Evolutionary conservation across 805 yeast species (phyloP).

Genomic region (Spathaspora gorwiae): DNA sequence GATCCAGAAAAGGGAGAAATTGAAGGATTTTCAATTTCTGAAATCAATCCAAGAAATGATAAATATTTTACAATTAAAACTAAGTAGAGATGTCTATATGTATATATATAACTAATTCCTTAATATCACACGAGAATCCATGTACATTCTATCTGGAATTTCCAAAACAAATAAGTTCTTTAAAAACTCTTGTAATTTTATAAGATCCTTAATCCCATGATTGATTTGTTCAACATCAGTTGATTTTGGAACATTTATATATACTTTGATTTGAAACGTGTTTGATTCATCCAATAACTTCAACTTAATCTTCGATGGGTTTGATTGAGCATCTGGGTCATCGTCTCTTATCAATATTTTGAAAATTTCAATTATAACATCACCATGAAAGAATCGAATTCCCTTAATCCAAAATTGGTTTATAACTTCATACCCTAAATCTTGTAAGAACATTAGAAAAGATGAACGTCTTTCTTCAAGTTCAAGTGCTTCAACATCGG

Average conservation of each 20-base stretch:
- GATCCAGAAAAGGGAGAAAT: slow-evolving; percentile 21
- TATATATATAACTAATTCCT: background rate
- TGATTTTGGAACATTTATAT: slow-evolving; percentile 63
- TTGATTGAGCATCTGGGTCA: slow-evolving; percentile 18
- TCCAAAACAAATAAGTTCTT: slow-evolving; percentile 63
- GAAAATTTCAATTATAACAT: slow-evolving; percentile 56
- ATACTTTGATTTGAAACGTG: slow-evolving; percentile 57
- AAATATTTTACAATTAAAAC: slow-evolving; percentile 10
- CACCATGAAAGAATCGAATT: slow-evolving; percentile 54
- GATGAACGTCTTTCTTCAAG: slow-evolving; percentile 23
- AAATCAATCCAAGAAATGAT: slow-evolving; percentile 7
- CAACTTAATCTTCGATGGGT: slow-evolving; percentile 21
- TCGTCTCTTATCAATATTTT: slow-evolving; percentile 39
- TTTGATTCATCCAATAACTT: slow-evolving; percentile 49
- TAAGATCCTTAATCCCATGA: slow-evolving; percentile 59
- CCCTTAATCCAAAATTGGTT: slow-evolving; percentile 63
- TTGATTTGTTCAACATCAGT: slow-evolving; percentile 73
- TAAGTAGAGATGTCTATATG: background rate
- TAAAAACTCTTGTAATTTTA: slow-evolving; percentile 59
- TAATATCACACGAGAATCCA: slow-evolving; percentile 65
- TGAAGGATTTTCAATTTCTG: slow-evolving; percentile 11
- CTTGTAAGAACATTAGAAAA: slow-evolving; percentile 44
- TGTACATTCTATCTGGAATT: slow-evolving; percentile 71
- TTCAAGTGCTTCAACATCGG: background rate
- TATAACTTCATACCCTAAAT: slow-evolving; percentile 66